phyloP scores from a whole-genome alignment of 805 yeast species.

The Diddensiella caesifluorescens region DNA sequence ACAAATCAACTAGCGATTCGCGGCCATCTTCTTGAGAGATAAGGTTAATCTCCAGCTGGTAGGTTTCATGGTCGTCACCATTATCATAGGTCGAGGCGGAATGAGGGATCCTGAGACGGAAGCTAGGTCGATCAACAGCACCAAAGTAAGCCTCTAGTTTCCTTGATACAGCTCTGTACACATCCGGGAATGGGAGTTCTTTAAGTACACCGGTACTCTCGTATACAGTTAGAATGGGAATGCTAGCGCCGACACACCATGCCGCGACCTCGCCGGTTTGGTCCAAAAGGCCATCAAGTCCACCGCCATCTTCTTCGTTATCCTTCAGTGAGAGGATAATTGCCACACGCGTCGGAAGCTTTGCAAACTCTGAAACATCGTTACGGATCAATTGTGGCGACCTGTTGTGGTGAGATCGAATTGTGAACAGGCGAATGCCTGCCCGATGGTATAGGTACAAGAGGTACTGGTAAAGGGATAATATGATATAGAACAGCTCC shows the following conservation, averaged over 20 bases:
- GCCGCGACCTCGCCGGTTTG: conserved; percentile 73
- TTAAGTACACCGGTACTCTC: conserved; percentile 72
- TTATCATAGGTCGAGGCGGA: conserved; percentile 21
- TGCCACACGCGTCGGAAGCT: conserved; percentile 73
- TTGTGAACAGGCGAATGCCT: conserved; percentile 16
- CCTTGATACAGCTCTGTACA: conserved; percentile 50
- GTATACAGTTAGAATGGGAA: conserved; percentile 64
- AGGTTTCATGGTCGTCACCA: conserved; percentile 16
- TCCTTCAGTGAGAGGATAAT: conserved; percentile 68
- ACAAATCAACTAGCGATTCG: conserved; percentile 80
- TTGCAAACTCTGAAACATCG: conserved; percentile 66
- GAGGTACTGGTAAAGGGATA: conserved; percentile 11
- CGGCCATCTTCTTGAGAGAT: conserved; percentile 80
- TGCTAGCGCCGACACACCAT: conserved; percentile 90
- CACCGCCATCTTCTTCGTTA: conserved; percentile 84
- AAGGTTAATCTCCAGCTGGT: conserved; percentile 53
- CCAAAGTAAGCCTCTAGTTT: conserved; percentile 73
- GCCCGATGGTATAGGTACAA: conserved; percentile 17
- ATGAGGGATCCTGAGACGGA: conserved; percentile 63
- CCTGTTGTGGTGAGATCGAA: conserved; percentile 24
- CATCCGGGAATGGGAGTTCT: conserved; percentile 31
- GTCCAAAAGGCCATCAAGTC: conserved; percentile 71
- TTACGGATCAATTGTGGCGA: conserved; percentile 76
- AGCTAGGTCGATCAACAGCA: conserved; percentile 56
- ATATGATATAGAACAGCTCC: conserved; percentile 15